A percentile compares a stretch with the other conserved stretches of the same genome.
These are phyloP conservation scores for Onygenales sp. DNA, from an alignment of 2,329 filamentous ascomycete genomes.

Conservation along the genomic window DNA sequence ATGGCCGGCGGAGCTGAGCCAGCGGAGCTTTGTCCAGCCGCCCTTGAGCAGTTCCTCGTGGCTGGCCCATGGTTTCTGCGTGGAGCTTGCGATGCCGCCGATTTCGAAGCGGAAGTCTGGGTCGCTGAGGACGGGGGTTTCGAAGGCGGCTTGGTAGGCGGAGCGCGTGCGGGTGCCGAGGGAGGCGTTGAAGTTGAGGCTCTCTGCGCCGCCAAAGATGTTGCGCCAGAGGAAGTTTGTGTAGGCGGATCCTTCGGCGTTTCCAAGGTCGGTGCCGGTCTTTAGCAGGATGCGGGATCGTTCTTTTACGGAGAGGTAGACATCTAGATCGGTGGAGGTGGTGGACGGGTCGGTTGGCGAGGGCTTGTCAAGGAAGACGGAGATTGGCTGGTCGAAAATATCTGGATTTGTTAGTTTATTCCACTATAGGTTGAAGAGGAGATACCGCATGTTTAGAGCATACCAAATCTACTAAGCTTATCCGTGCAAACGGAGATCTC, in stretches of 20 bases:
- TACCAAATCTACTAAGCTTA: slow-evolving; percentile 75
- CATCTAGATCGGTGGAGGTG: slow-evolving; percentile 67
- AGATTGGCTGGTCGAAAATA: slow-evolving; percentile 76
- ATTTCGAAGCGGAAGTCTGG: slow-evolving; percentile 71
- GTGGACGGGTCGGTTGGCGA: slow-evolving; percentile 58
- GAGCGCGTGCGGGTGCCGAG: slow-evolving; percentile 84
- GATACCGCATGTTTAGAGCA: slow-evolving; percentile 13
- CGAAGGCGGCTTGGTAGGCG: slow-evolving; percentile 78
- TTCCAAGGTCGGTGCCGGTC: slow-evolving; percentile 89
- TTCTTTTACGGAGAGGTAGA: slow-evolving; percentile 70
- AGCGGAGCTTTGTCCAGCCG: slow-evolving; percentile 65
- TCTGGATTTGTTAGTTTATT: slow-evolving; percentile 40
- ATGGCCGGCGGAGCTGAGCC: slow-evolving; percentile 56
- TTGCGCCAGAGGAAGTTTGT: slow-evolving; percentile 81
- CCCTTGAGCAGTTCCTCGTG: slow-evolving; percentile 85
- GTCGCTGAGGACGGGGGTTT: slow-evolving; percentile 73
- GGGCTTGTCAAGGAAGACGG: slow-evolving; percentile 72
- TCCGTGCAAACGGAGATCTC: slow-evolving; percentile 61
- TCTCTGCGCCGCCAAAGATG: slow-evolving; percentile 88
- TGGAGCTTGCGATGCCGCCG: slow-evolving; percentile 73
- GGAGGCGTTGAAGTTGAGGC: slow-evolving; percentile 75
- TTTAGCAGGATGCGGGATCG: slow-evolving; percentile 77
- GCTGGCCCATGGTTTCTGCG: slow-evolving; percentile 83
- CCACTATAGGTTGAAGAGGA: background rate
- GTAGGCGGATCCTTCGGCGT: slow-evolving; percentile 88